Conservation (phyloP, 2,329 filamentous ascomycete genomes). For the Ramularia endophylla region DNA sequence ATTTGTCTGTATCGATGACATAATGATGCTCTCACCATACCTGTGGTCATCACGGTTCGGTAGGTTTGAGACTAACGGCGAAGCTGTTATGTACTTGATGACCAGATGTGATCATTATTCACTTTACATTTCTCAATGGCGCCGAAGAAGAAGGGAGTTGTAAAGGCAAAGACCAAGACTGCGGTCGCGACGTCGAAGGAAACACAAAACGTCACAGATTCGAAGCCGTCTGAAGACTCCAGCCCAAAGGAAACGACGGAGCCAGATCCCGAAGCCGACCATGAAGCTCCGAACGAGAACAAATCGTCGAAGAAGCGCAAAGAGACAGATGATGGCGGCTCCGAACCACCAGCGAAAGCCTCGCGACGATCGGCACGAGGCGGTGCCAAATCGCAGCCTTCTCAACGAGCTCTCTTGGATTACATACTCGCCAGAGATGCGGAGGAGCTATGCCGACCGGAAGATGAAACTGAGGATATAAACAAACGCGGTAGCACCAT, state of each 20-base stretch:
- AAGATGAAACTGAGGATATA: conserved; percentile 31
- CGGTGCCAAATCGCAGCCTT: conserved; percentile 18
- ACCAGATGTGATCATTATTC: too few species aligned
- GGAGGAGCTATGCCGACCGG: conserved; percentile 28
- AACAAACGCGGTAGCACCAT: conserved; percentile 19
- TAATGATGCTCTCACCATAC: too few species aligned
- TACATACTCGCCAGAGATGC: conserved; percentile 30
- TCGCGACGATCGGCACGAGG: conserved; percentile 26
- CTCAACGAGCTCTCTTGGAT: conserved; percentile 27
- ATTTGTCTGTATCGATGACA: too few species aligned
- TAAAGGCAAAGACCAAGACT: not conserved
- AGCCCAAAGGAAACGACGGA: not conserved
- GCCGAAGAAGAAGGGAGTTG: conserved; percentile 1
- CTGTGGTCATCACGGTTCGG: too few species aligned
- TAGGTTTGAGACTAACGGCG: too few species aligned
- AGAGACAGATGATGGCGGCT: conserved; percentile 9
- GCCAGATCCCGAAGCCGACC: not conserved
- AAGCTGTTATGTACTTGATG: too few species aligned
- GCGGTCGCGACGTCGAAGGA: not conserved
- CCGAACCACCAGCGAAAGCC: conserved; percentile 21
- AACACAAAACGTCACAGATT: too few species aligned
- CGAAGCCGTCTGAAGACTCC: too few species aligned
- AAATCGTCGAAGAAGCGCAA: conserved; percentile 21
- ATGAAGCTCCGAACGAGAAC: not conserved
- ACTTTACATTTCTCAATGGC: not conserved